These are phyloP conservation scores for Nakazawaea wickerhamii DNA, from an alignment of 805 yeast genomes.

Conservation along the genomic window DNA sequence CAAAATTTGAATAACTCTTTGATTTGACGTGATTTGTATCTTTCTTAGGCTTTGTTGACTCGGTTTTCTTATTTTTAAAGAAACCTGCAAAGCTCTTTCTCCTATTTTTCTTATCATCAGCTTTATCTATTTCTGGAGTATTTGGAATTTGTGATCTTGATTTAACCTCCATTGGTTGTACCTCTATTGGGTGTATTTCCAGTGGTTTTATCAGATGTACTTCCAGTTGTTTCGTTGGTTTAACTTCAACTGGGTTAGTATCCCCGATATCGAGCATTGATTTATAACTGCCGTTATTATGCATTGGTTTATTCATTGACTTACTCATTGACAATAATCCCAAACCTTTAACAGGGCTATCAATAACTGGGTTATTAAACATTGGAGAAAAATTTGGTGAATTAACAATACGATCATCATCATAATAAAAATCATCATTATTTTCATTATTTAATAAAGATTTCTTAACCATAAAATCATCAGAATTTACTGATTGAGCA, in stretches of 20 bases:
- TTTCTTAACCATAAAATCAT: not conserved
- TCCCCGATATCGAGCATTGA: not conserved
- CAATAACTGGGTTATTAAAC: not conserved
- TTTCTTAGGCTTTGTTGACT: not conserved
- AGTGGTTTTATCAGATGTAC: too few species aligned
- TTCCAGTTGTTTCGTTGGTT: too few species aligned
- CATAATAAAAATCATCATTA: not conserved
- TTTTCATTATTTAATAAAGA: not conserved
- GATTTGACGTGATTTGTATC: conserved; percentile 8
- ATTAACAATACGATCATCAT: not conserved
- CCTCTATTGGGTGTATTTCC: too few species aligned
- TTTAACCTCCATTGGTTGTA: too few species aligned
- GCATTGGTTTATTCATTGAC: not conserved
- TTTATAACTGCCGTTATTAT: not conserved
- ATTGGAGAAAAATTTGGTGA: not conserved
- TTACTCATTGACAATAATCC: conserved; percentile 1
- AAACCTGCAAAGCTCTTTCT: conserved; percentile 18
- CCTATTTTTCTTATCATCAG: conserved; percentile 10
- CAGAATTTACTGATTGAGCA: conserved; percentile 22
- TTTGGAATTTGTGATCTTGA: not conserved
- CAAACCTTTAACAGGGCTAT: conserved; percentile 3
- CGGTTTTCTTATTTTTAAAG: conserved; percentile 18
- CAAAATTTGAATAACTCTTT: conserved; percentile 12
- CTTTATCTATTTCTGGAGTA: not conserved
- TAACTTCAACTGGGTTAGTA: too few species aligned